Evolutionary conservation across 2,329 filamentous ascomycete species (phyloP).

Genomic region (Paramyrothecium roridum): DNA sequence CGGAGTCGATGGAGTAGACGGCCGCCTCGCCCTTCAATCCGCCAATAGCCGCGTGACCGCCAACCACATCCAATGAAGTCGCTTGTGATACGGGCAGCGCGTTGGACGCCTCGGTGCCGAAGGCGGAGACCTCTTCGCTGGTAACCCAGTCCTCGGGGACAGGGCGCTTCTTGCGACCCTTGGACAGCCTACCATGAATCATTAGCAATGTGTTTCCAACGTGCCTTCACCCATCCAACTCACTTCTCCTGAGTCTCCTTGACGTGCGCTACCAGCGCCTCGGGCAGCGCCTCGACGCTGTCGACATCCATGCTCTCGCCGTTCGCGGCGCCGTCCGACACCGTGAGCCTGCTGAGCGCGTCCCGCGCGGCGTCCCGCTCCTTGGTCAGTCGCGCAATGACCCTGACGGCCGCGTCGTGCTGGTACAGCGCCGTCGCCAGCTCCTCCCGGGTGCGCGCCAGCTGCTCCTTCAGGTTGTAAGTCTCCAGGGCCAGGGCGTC

Average conservation of each 20-base stretch:
- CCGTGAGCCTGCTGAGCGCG: constrained; percentile 79
- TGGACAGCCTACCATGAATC: constrained; percentile 64
- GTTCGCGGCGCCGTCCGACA: constrained; percentile 54
- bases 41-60: constrained; percentile 68
- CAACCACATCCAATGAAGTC: constrained; percentile 47
- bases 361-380: constrained; percentile 92
- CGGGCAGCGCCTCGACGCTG: constrained; percentile 66
- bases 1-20: constrained; percentile 70
- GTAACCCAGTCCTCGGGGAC: constrained; percentile 84
- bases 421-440: constrained; percentile 92
- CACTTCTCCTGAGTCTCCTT: constrained; percentile 79
- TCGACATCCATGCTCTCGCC: constrained; percentile 95
- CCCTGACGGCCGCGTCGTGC: constrained; percentile 92
- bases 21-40: constrained; percentile 72
- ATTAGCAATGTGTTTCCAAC: constrained; percentile 8
- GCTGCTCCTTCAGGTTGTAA: constrained; percentile 84
- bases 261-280: constrained; percentile 67
- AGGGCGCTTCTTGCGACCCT: constrained; percentile 84
- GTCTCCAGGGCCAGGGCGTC: constrained; percentile 89
- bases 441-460: constrained; percentile 88
- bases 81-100: constrained; percentile 45
- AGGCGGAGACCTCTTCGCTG: constrained; percentile 60
- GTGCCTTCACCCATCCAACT: constrained; percentile 26
- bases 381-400: constrained; percentile 85
- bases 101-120: constrained; percentile 41